Conservation (phyloP, 2,329 filamentous ascomycete species). For the Hypoxylon sp. region DNA sequence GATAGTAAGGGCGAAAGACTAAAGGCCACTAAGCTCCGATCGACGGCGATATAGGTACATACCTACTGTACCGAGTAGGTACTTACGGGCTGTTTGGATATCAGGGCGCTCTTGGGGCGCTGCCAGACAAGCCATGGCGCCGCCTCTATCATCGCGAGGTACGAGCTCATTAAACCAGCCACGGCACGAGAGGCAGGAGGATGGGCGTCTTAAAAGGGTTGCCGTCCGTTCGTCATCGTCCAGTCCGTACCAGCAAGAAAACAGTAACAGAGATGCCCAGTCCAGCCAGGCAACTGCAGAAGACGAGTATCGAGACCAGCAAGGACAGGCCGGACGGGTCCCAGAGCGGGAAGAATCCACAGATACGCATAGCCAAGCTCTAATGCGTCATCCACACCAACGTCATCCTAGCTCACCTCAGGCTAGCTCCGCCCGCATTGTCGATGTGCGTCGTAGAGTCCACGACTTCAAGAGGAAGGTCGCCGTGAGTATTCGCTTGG, state of each 20-base stretch:
- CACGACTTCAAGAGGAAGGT: background rate
- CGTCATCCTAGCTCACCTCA: background rate
- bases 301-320: background rate
- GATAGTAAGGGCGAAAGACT: no score
- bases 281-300: background rate
- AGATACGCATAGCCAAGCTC: background rate
- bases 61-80: no score
- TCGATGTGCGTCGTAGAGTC: background rate
- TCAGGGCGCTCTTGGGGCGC: background rate
- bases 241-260: background rate
- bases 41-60: no score
- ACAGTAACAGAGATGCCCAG: background rate
- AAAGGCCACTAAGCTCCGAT: no score
- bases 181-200: background rate
- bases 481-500: background rate
- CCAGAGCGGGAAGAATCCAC: background rate
- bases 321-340: background rate
- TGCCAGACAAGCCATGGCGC: background rate
- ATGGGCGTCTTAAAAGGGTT: background rate
- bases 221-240: background rate
- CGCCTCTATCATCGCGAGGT: conserved; percentile 1
- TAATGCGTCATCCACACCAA: background rate
- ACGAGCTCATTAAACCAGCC: conserved; percentile 3
- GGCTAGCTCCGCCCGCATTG: background rate
- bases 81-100: no score